Evolutionary conservation across 169 alveolate genomes (phyloP), one percentile per base, ranked within the genome.

Genomic region (Cryptosporidium sp.): DNA sequence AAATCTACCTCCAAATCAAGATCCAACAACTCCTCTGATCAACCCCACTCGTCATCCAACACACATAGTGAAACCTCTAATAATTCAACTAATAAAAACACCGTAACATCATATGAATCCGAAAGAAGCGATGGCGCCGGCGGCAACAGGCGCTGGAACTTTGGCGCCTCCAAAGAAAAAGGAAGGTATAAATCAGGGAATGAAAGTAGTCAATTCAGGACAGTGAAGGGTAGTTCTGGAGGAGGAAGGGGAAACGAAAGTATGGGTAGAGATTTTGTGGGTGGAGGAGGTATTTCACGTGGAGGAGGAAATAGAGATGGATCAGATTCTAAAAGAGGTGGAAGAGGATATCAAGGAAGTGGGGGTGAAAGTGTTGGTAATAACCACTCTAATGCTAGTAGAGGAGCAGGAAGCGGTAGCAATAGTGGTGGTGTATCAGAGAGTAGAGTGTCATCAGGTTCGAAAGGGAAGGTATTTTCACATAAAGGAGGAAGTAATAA

Each of bases 91-190:
- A 65, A 7, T 23, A 65, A 37, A 65, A 65, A 26, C 6, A n/a
- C 7, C 26, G 29, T 31, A 6, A 12, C 72, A 8, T 65, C 72
- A 4, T 65, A 7, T 33, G 72, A 65, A 10, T n/a, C 44, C 33
- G 72, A 65, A 26, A 65, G 51, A 35, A 29, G 8, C 0, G 23
- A 2, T 2, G 51, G 51, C 51, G 44, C 72, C 31, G 31, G 72
- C 72, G 51, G 33, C 18, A 65, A 37, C 72, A 51, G 52, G 10
- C 37, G 85, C 21, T 72, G 85, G 85, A 48, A 53, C 23, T 52
- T 72, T 72, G 62, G 53, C 62, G 45, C 53, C 62, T 23, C 37
- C 1, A 72, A 72, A n/a, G 85, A 72, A 45, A 72, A 52, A 14
- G 85, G 70, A 65, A 56, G 85, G 44, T 52, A 12, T 33, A 69